Conservation (phyloP, 108 stramenopile genomes). For the Nitzschia inconspicua region DNA sequence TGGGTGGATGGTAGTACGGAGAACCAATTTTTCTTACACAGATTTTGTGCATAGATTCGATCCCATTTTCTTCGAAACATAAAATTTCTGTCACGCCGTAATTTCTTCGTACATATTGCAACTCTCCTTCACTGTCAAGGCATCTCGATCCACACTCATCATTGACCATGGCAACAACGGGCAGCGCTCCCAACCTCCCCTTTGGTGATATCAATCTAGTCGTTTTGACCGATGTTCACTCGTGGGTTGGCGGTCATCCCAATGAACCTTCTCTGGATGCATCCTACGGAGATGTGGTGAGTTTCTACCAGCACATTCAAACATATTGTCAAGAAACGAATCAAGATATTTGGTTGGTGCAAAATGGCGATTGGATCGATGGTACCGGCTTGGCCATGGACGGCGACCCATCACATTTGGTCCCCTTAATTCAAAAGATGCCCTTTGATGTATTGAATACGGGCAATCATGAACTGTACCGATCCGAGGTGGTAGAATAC, state of each 20-base stretch:
- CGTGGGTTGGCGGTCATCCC: conserved; percentile 60
- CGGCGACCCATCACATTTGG: conserved; percentile 30
- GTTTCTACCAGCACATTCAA: conserved; percentile 51
- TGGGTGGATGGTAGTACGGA: too few species aligned
- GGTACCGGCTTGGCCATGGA: conserved; percentile 49
- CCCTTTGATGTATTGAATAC: conserved; percentile 67
- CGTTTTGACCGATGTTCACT: conserved; percentile 74
- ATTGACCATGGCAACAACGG: background rate
- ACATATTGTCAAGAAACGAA: conserved; percentile 8
- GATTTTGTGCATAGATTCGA: too few species aligned
- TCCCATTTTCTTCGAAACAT: too few species aligned
- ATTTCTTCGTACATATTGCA: too few species aligned
- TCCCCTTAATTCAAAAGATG: conserved; percentile 69
- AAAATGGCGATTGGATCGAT: conserved; percentile 18
- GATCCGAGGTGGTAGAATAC: conserved; percentile 27
- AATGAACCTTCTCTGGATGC: conserved; percentile 48
- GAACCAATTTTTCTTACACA: too few species aligned
- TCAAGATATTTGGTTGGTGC: conserved; percentile 30
- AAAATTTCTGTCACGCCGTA: too few species aligned
- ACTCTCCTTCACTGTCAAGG: too few species aligned
- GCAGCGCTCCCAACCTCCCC: conserved; percentile 8
- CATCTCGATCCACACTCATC: too few species aligned
- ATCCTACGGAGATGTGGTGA: conserved; percentile 64
- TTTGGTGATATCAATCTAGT: conserved; percentile 64
- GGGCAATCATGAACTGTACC: conserved; percentile 79